Percentiles rank a stretch among this genome's conserved stretches.
Conservation (phyloP, 306 rosid species). For the Elaeagnus macrophylla region DNA sequence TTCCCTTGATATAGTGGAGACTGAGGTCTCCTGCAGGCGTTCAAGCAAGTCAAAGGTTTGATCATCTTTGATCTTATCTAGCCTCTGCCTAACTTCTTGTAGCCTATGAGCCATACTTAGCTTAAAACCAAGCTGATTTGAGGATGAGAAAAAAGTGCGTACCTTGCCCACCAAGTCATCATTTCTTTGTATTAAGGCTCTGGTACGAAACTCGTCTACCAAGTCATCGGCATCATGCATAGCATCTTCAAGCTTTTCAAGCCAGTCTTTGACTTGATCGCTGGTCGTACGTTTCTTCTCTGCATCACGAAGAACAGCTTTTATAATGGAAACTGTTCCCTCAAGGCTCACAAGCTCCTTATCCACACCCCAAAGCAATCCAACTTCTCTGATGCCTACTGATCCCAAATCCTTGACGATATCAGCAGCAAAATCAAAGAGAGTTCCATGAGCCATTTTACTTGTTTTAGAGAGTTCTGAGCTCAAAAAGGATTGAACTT, state of each 20-base stretch:
- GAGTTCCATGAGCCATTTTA: conserved; percentile 6
- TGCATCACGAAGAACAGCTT: conserved; percentile 19
- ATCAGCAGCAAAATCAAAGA: not conserved
- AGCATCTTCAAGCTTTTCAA: conserved; percentile 12
- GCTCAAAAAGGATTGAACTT: too few species aligned
- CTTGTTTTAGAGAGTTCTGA: not conserved
- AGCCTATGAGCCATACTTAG: not conserved
- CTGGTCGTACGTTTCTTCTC: conserved; percentile 16
- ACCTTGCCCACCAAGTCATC: not conserved
- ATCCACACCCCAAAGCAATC: not conserved
- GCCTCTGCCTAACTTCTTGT: not conserved
- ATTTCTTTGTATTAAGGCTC: too few species aligned
- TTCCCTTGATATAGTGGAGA: not conserved
- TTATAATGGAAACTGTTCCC: not conserved
- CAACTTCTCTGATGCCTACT: not conserved
- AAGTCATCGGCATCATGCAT: conserved; percentile 22
- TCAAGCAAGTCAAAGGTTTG: not conserved
- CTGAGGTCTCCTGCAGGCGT: not conserved
- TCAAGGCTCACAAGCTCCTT: conserved; percentile 7
- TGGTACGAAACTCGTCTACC: conserved; percentile 16
- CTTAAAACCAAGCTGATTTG: not conserved
- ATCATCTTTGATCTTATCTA: not conserved
- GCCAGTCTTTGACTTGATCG: conserved; percentile 13
- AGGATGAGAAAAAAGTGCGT: not conserved
- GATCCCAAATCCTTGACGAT: not conserved